phyloP scores from a whole-genome alignment of 352 stramenopile species.

The Globisporangium apiculatum region DNA sequence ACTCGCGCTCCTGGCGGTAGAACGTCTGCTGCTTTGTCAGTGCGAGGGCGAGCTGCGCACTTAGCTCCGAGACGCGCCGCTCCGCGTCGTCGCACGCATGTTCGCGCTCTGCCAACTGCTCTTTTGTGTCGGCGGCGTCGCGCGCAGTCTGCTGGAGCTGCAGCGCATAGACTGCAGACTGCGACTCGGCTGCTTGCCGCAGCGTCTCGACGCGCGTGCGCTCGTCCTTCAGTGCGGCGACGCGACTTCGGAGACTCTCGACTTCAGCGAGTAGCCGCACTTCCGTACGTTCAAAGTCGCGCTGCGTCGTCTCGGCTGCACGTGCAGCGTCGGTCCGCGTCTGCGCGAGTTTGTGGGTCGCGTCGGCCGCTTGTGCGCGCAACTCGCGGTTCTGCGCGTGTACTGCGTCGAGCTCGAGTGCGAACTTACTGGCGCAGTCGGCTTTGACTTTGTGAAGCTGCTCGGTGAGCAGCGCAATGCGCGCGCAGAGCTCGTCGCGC shows the following conservation, averaged over 20 bases:
- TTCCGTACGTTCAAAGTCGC: conserved; percentile 46
- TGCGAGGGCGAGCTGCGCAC: conserved; percentile 51
- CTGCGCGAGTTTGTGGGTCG: conserved; percentile 43
- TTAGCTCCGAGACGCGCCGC: conserved; percentile 59
- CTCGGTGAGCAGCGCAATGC: conserved; percentile 60
- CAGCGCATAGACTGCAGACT: conserved; percentile 28
- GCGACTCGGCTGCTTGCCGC: conserved; percentile 43
- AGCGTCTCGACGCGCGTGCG: conserved; percentile 36
- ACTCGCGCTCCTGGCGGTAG: conserved; percentile 60
- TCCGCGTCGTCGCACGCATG: conserved; percentile 62
- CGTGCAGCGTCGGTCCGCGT: conserved; percentile 32
- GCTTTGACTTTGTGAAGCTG: conserved; percentile 72
- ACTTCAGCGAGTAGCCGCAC: conserved; percentile 49
- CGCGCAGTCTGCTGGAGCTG: conserved; percentile 49
- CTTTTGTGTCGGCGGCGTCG: conserved; percentile 49
- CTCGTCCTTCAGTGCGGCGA: conserved; percentile 57
- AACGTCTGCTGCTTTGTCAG: conserved; percentile 73
- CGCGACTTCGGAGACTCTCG: conserved; percentile 44
- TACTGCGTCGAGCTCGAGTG: conserved; percentile 40
- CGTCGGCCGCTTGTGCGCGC: conserved; percentile 35
- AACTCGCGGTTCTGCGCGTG: conserved; percentile 59
- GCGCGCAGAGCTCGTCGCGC: conserved; percentile 54
- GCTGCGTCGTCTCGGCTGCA: conserved; percentile 25
- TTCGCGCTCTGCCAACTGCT: conserved; percentile 50
- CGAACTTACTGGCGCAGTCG: conserved; percentile 44